Evolutionary conservation across 139 green algal species (phyloP).

Genomic region (Micractinium sp.): DNA sequence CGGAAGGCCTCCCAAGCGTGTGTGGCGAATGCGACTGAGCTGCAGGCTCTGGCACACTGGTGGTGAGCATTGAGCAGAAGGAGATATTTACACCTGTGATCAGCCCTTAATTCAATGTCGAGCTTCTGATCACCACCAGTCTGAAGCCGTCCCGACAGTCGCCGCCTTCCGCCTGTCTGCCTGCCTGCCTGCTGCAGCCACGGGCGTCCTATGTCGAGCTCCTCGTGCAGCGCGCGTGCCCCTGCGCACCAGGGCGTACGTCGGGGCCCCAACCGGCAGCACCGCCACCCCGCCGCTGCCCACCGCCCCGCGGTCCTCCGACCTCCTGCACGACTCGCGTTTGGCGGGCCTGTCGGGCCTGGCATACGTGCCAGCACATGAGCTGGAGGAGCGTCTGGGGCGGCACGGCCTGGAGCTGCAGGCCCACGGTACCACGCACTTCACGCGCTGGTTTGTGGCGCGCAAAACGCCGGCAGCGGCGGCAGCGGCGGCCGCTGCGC

Average conservation of each 20-base stretch:
- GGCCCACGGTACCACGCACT: conserved; percentile 20
- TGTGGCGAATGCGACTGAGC: too few relatives aligned
- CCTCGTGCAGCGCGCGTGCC: not conserved
- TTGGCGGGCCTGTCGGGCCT: conserved; percentile 12
- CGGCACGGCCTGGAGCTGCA: conserved; percentile 5
- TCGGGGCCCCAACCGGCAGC: not conserved
- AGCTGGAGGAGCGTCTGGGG: conserved; percentile 12
- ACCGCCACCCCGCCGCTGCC: not conserved
- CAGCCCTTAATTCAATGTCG: too few relatives aligned
- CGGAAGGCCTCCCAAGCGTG: too few relatives aligned
- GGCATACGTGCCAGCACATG: not conserved
- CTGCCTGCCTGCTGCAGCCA: not conserved
- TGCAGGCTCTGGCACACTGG: too few relatives aligned
- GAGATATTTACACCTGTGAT: too few relatives aligned
- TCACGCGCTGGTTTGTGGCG: conserved; percentile 36
- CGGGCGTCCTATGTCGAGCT: not conserved
- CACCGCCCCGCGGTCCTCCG: not conserved
- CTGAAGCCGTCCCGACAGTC: too few relatives aligned
- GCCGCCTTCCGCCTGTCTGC: too few relatives aligned
- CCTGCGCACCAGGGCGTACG: not conserved
- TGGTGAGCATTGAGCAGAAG: too few relatives aligned
- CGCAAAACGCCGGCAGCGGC: not conserved
- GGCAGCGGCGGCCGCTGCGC: not conserved
- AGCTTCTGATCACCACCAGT: too few relatives aligned
- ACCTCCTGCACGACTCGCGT: conserved; percentile 12